These are phyloP conservation scores for Choricystis sp. DNA, from an alignment of 139 green algal species.

Conservation along the genomic window DNA sequence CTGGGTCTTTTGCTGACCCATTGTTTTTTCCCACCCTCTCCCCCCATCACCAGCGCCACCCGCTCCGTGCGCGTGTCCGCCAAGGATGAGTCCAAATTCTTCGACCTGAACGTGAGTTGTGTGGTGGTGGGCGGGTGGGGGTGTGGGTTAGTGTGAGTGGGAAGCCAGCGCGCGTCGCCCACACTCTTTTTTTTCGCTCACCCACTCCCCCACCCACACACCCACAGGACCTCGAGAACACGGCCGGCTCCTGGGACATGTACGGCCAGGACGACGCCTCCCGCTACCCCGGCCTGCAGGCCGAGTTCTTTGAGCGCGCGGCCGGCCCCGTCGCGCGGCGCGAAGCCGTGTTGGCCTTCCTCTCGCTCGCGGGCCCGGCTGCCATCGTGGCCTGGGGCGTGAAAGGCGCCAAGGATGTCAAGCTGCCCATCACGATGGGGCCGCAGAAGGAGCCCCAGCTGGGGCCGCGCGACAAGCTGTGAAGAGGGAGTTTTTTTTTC, in stretches of 20 bases:
- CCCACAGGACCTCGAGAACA: conserved; percentile 81
- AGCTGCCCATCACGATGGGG: background rate
- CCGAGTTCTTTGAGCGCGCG: conserved; percentile 86
- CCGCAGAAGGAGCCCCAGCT: background rate
- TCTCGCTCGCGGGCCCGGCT: conserved; percentile 42
- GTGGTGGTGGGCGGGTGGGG: too few relatives aligned
- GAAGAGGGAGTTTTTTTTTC: too few relatives aligned
- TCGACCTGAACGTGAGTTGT: conserved; percentile 60
- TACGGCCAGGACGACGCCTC: conserved; percentile 68
- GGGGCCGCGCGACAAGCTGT: background rate
- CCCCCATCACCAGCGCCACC: background rate
- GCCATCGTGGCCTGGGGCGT: conserved; percentile 54
- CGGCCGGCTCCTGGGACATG: conserved; percentile 80
- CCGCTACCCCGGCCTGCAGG: conserved; percentile 58
- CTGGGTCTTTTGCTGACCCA: background rate
- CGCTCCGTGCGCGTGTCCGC: conserved; percentile 18
- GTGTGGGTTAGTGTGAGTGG: background rate
- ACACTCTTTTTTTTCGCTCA: background rate
- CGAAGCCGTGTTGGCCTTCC: conserved; percentile 66
- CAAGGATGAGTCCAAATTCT: conserved; percentile 67
- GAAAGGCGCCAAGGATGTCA: conserved; percentile 24
- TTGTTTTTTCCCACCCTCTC: background rate
- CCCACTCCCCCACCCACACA: background rate
- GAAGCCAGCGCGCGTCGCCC: background rate
- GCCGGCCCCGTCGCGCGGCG: conserved; percentile 56